A percentile compares a stretch with the other conserved stretches of the same genome.
Evolutionary conservation across 1,139 yeast genomes (phyloP).

Genomic region (Suzukiozyma palmioleophila): DNA sequence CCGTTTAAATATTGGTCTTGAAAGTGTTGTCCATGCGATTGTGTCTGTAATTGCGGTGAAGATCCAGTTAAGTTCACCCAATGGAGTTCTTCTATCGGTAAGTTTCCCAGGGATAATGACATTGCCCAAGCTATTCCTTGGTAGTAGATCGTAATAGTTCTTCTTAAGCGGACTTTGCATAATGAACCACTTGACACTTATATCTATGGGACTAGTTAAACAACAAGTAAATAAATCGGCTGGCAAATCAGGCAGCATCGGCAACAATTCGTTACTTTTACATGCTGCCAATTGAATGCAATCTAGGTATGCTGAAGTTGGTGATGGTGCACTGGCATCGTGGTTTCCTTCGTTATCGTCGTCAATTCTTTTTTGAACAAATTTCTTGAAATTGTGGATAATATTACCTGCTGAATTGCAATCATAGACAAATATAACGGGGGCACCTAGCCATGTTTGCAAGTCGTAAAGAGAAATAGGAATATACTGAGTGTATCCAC

Average conservation of each 20-base stretch:
- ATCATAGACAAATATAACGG: slow-evolving; percentile 92
- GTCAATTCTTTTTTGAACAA: slow-evolving; percentile 85
- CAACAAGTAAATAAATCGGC: slow-evolving; percentile 96
- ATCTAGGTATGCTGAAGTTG: slow-evolving; percentile 71
- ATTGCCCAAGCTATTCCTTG: slow-evolving; percentile 52
- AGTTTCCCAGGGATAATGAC: slow-evolving; percentile 83
- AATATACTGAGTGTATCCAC: slow-evolving; percentile 95
- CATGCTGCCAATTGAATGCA: slow-evolving; percentile 96
- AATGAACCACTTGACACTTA: slow-evolving; percentile 87
- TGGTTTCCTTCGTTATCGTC: slow-evolving; percentile 78
- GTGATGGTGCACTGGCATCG: slow-evolving; percentile 59
- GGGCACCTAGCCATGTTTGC: slow-evolving; percentile 97
- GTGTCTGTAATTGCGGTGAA: slow-evolving; percentile 98
- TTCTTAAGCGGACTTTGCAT: slow-evolving; percentile 73
- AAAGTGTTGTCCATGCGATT: slow-evolving; percentile 93
- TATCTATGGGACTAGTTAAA: slow-evolving; percentile 91
- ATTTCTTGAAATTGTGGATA: slow-evolving; percentile 81
- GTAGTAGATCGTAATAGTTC: slow-evolving; percentile 54
- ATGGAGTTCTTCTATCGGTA: slow-evolving; percentile 89
- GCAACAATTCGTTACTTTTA: slow-evolving; percentile 75
- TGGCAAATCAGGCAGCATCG: slow-evolving; percentile 93
- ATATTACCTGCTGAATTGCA: slow-evolving; percentile 95
- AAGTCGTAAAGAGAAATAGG: slow-evolving; percentile 91
- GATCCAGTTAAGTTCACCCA: slow-evolving; percentile 96
- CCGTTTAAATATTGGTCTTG: slow-evolving; percentile 83